A percentile compares a stretch with the other conserved stretches of the same genome.
phyloP scores from a whole-genome alignment of 78 protist species.

The Creolimax fragrantissima region DNA sequence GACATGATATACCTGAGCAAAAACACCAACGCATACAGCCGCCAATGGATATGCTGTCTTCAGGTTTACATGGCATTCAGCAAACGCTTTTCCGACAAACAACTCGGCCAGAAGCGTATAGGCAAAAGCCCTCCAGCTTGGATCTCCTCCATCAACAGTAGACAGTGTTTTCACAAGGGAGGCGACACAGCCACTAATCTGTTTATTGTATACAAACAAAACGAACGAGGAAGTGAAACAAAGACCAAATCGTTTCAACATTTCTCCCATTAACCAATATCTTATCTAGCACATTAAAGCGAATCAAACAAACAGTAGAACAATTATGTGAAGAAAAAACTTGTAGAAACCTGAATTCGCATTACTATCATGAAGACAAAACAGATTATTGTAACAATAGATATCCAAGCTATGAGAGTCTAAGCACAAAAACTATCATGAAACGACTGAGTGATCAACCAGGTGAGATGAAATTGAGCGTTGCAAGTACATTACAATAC shows the following conservation, averaged over 20 bases:
- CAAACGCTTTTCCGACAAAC: neutral
- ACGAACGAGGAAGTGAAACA: too few species aligned
- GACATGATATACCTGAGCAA: neutral
- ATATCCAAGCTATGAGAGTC: neutral
- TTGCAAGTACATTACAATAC: neutral
- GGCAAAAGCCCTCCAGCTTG: neutral
- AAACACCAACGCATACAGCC: neutral
- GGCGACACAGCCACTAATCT: neutral
- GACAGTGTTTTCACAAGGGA: neutral
- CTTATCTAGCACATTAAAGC: too few species aligned
- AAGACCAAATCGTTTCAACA: too few species aligned
- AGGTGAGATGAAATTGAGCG: too few species aligned
- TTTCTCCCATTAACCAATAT: too few species aligned
- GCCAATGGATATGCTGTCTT: neutral
- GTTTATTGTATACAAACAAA: too few species aligned
- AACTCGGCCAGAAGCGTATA: neutral
- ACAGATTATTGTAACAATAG: neutral
- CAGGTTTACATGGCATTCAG: neutral
- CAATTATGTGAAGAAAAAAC: too few species aligned
- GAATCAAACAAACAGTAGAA: too few species aligned
- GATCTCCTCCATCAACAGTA: neutral
- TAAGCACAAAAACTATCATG: neutral
- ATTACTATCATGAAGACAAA: neutral
- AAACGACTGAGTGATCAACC: too few species aligned
- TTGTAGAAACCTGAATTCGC: too few species aligned